These are phyloP conservation scores for Tricholoma terreum DNA, from an alignment of 768 basidiomycete species.

Conservation along the genomic window DNA sequence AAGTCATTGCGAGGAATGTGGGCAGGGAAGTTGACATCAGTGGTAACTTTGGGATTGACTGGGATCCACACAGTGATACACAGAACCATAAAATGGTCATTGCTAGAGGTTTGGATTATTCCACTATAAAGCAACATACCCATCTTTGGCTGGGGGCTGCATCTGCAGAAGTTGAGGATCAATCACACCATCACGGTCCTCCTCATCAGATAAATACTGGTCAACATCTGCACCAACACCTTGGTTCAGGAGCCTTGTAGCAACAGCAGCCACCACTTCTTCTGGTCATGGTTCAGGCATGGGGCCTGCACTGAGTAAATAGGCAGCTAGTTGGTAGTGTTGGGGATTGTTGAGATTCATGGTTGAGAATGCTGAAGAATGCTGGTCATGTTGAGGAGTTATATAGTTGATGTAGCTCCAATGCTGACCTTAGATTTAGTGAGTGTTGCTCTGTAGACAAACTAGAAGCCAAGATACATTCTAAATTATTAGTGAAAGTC, in stretches of 20 bases:
- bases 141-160: background rate
- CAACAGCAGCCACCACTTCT: background rate
- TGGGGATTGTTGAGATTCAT: background rate
- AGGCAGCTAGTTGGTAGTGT: background rate
- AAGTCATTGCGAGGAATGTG: background rate
- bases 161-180: background rate
- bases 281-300: background rate
- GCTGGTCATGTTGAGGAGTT: background rate
- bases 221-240: background rate
- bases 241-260: background rate
- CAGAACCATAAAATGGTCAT: background rate
- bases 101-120: background rate
- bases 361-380: background rate
- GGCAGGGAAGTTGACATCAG: background rate
- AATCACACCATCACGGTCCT: background rate
- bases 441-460: no score
- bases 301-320: background rate
- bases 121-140: background rate
- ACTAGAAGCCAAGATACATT: no score
- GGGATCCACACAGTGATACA: background rate
- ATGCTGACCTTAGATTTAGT: no score
- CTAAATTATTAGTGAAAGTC: no score
- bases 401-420: no score
- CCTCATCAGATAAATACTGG: background rate
- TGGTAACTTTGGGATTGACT: background rate